Percentiles rank a stretch among this genome's conserved stretches.
phyloP scores from a whole-genome alignment of 768 basidiomycete genomes.

The Agrocybe praecox region DNA sequence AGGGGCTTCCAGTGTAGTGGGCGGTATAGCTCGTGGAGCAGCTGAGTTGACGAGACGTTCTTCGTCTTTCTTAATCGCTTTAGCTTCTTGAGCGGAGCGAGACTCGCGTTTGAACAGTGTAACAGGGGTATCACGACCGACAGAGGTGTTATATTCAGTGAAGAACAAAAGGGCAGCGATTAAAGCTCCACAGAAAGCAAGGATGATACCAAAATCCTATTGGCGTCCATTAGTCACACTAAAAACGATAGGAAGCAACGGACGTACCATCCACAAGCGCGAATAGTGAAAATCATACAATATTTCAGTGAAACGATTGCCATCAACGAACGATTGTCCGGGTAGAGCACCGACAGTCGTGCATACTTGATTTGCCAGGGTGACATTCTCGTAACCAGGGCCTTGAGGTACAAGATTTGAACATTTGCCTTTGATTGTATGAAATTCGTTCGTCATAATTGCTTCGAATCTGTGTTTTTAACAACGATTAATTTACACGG shows the following conservation, averaged over 20 bases:
- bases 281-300: conserved; percentile 48
- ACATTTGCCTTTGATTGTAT: conserved; percentile 62
- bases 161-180: conserved; percentile 52
- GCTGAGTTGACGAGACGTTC: no score
- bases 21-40: conserved; percentile 12
- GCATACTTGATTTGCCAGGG: conserved; percentile 72
- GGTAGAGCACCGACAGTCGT: conserved; percentile 62
- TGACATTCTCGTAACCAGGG: conserved; percentile 58
- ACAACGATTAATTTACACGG: background rate
- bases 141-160: conserved; percentile 54
- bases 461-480: conserved; percentile 54
- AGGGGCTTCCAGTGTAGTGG: conserved; percentile 21
- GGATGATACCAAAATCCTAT: conserved; percentile 69
- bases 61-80: conserved; percentile 23
- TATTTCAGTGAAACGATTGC: conserved; percentile 49
- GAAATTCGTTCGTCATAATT: conserved; percentile 83
- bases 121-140: conserved; percentile 39
- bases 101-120: conserved; percentile 66
- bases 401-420: conserved; percentile 62
- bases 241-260: background rate
- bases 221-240: background rate
- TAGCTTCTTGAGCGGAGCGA: conserved; percentile 12
- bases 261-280: conserved; percentile 42
- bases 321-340: conserved; percentile 62
- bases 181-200: conserved; percentile 61